Conservation (phyloP, 257 asterid genomes). For the Solanum tarapatanum region DNA sequence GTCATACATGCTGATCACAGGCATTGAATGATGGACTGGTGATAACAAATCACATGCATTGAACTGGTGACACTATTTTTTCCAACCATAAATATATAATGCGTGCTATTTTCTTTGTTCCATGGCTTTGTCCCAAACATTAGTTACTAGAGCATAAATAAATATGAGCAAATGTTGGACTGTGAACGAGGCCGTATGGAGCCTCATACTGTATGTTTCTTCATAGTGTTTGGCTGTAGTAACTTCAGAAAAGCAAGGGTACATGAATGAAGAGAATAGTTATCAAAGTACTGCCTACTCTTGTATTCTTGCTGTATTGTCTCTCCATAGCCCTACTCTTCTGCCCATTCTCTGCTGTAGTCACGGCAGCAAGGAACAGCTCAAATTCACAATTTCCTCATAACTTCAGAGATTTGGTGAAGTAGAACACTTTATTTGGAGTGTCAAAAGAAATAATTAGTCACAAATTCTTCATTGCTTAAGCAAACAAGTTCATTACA, state of each 20-base stretch:
- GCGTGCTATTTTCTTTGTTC: not conserved
- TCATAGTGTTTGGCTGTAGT: not conserved
- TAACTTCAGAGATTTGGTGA: not conserved
- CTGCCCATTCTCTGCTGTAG: conserved; percentile 24
- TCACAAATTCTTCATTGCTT: not conserved
- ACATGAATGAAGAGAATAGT: not conserved
- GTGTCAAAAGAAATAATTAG: not conserved
- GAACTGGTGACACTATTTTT: not conserved
- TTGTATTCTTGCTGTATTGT: not conserved
- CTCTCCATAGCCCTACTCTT: conserved; percentile 18
- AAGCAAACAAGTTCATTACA: not conserved
- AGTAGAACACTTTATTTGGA: not conserved
- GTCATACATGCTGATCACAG: not conserved
- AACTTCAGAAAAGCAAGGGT: not conserved
- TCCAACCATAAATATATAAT: not conserved
- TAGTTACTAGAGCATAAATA: not conserved
- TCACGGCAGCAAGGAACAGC: conserved; percentile 4
- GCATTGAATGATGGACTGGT: not conserved
- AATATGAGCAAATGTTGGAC: not conserved
- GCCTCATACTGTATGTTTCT: not conserved
- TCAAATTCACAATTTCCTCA: not conserved
- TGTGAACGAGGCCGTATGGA: not conserved
- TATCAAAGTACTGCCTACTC: not conserved
- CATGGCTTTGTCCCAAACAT: not conserved
- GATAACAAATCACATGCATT: not conserved